Conservation (phyloP, 192 early-diverging fungal species). For the Lobosporangium transversale region DNA sequence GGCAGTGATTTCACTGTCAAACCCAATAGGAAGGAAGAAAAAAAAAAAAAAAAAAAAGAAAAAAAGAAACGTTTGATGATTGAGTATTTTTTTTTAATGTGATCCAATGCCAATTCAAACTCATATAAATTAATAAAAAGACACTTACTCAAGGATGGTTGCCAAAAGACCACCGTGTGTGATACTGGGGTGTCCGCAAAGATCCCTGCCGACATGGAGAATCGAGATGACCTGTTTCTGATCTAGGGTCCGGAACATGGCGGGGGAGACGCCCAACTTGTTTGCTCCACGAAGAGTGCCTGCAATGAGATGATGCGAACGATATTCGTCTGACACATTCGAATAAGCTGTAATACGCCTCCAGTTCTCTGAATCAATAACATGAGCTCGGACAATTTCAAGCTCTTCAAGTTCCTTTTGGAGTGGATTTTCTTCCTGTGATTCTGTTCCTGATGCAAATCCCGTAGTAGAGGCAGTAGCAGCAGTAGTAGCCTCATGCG, state of each 20-base stretch:
- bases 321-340: slow-evolving; percentile 30
- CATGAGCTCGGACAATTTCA: slow-evolving; percentile 17
- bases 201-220: slow-evolving; percentile 71
- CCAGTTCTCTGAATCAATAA: slow-evolving; percentile 18
- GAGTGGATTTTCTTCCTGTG: background rate
- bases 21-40: background rate
- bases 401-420: slow-evolving; percentile 26
- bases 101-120: background rate
- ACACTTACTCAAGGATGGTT: slow-evolving; percentile 68
- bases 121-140: background rate
- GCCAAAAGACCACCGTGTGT: slow-evolving; percentile 83
- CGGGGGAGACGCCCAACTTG: slow-evolving; percentile 61
- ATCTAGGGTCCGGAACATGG: slow-evolving; percentile 63
- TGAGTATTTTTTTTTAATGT: background rate
- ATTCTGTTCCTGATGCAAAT: background rate
- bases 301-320: slow-evolving; percentile 54
- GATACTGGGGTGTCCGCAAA: slow-evolving; percentile 84
- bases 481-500: background rate
- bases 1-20: slow-evolving; percentile 45
- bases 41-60: background rate
- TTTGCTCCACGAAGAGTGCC: slow-evolving; percentile 64
- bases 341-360: slow-evolving; percentile 39
- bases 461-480: background rate
- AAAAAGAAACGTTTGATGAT: background rate
- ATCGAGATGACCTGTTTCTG: slow-evolving; percentile 53